Evolutionary conservation across 1,284 basidiomycete genomes (phyloP).

Genomic region (Rhodotorula sp.): DNA sequence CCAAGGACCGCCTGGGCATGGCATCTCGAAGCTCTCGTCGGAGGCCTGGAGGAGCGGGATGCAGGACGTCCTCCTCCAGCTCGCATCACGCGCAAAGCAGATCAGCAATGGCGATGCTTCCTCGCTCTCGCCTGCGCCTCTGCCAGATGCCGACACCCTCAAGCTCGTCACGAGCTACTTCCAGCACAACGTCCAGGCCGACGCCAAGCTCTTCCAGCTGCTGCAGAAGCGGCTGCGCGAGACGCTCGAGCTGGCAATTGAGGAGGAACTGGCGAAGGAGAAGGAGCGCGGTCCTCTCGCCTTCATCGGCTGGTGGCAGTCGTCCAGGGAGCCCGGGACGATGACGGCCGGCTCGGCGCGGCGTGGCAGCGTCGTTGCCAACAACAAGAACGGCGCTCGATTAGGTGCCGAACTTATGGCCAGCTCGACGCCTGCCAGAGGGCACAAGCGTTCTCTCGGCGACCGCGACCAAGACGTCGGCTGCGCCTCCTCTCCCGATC

Average conservation of each 20-base stretch:
- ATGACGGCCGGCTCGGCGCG: slow-evolving; percentile 13
- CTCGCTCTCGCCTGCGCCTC: neutral
- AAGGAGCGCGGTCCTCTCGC: neutral
- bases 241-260: slow-evolving; percentile 63
- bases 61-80: slow-evolving; percentile 64
- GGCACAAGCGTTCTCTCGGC: slow-evolving; percentile 19
- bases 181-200: slow-evolving; percentile 31
- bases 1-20: slow-evolving; percentile 50
- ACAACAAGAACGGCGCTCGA: neutral
- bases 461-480: neutral
- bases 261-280: slow-evolving; percentile 46
- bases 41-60: slow-evolving; percentile 57
- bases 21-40: slow-evolving; percentile 51
- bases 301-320: slow-evolving; percentile 18
- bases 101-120: neutral
- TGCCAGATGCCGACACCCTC: slow-evolving; percentile 50
- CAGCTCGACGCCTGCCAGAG: neutral
- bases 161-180: slow-evolving; percentile 34
- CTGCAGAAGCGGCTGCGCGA: slow-evolving; percentile 64
- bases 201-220: slow-evolving; percentile 52
- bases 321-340: neutral
- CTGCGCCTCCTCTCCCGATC: neutral
- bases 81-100: slow-evolving; percentile 61
- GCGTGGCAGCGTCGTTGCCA: neutral
- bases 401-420: slow-evolving; percentile 14